phyloP scores from a whole-genome alignment of 306 rosid species.

The Prunus mume region DNA sequence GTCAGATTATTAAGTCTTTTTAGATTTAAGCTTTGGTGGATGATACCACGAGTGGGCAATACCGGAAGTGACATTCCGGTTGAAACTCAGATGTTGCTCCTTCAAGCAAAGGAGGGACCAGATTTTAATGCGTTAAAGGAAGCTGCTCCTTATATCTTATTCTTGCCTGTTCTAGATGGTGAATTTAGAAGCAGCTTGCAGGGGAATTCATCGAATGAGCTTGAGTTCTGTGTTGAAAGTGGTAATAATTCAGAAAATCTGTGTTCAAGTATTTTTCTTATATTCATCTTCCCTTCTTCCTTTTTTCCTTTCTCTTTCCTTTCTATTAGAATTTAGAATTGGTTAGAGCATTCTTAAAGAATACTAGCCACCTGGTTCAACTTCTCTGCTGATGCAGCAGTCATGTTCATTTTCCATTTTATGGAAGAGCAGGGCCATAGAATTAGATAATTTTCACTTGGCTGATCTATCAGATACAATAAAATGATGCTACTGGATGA shows the following conservation, averaged over 20 bases:
- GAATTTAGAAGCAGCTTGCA: conserved; percentile 35
- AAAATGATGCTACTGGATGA: not conserved
- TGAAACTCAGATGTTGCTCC: conserved; percentile 33
- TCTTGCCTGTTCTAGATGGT: conserved; percentile 30
- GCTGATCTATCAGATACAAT: not conserved
- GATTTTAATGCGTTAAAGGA: conserved; percentile 8
- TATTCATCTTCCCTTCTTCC: not conserved
- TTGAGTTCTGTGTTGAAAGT: conserved; percentile 32
- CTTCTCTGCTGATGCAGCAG: not conserved
- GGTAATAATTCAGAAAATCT: conserved; percentile 7
- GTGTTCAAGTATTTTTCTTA: not conserved
- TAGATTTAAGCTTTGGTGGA: conserved; percentile 34
- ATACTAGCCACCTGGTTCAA: not conserved
- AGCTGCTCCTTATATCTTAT: conserved; percentile 19
- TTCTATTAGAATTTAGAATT: not conserved
- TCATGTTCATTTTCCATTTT: not conserved
- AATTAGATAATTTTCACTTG: not conserved
- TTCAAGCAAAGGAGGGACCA: conserved; percentile 18
- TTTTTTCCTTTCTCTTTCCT: not conserved
- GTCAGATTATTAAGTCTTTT: conserved; percentile 23
- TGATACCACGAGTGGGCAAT: conserved; percentile 31
- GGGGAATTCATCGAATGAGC: conserved; percentile 28
- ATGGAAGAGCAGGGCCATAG: not conserved
- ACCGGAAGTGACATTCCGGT: conserved; percentile 31
- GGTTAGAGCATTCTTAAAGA: not conserved